Base-by-base conservation (phyloP, 768 basidiomycete species). In the Candolleomyces eurysporus region DNA sequence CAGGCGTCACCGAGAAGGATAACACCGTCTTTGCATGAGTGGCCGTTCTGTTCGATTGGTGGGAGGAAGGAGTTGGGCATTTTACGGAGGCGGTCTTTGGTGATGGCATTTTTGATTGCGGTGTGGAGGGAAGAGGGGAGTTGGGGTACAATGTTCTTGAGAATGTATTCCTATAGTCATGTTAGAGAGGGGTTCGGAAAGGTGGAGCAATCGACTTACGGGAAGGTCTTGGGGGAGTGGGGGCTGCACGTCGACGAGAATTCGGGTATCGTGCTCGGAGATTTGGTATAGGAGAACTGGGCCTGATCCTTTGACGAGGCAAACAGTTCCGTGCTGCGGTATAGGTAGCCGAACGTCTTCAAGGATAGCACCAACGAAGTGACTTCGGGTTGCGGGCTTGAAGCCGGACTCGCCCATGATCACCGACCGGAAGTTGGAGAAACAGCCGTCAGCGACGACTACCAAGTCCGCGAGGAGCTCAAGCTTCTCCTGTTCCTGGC, bases 21-120 rank as follows among this genome's bases (percentile, higher is more conserved):
- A 10, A 86, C 86, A 26, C 93, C 92, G 53, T 87, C 82, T 64
- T 85, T 89, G 17, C 75, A 75, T 10, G 79, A 76, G 0, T 71
- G 64, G 21, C 67, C 63, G n/a, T 78, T 79, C 69, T 96, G 96
- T 61, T 86, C 78, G 3, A 88, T 79, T 0, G 95, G 76, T 0
- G 97, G 92, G 1, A 99, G 82, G 79, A 92, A 97, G 0, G 92
- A 91, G 72, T 98, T 98, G 36, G 97, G 96, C 96, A 98, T 98
- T 19, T 88, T 87, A 14, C 94, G 83, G 17, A 97, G 78, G 21
- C 93, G 87, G 69, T 92, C 87, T 32, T 80, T 86, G n/a, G 87
- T 80, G n/a, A 97, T 77, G 0, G 94, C 91, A 31, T 71, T 76
- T 50, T 79, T 78, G 52, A 96, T 81, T 36, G 92, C 77, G 5